A percentile compares a stretch with the other conserved stretches of the same genome.
Conservation (phyloP, 1,139 yeast species). For the Saccharomyces hybrid region DNA sequence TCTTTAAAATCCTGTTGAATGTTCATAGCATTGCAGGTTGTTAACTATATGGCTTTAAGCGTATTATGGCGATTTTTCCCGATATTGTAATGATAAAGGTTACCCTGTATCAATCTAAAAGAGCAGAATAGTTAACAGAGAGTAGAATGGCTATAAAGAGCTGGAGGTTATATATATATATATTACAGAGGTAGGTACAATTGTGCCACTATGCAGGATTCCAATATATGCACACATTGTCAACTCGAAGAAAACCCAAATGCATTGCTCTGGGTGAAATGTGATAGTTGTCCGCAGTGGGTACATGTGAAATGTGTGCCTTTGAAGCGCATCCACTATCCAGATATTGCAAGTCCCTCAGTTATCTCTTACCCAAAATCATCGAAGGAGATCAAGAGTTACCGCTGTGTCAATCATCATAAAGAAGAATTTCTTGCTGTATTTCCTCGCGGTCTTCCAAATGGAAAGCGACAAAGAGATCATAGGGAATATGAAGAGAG, state of each 20-base stretch:
- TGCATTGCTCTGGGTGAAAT: slow-evolving; percentile 17
- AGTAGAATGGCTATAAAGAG: neutral
- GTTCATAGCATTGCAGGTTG: neutral
- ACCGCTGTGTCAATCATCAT: slow-evolving; percentile 15
- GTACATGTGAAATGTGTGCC: slow-evolving; percentile 20
- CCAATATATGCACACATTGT: slow-evolving; percentile 9
- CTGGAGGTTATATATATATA: neutral
- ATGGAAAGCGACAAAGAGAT: slow-evolving; percentile 7
- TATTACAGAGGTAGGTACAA: neutral
- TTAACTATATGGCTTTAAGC: neutral
- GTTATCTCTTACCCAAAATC: slow-evolving; percentile 6
- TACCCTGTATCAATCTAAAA: neutral
- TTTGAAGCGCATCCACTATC: slow-evolving; percentile 8
- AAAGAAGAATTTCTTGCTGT: slow-evolving; percentile 5
- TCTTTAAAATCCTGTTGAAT: slow-evolving; percentile 1
- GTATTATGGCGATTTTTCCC: neutral
- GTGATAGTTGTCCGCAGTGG: slow-evolving; percentile 21
- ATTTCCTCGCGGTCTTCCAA: neutral
- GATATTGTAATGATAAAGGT: neutral
- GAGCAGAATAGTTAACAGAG: neutral
- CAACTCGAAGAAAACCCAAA: slow-evolving; percentile 5
- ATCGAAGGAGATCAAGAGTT: slow-evolving; percentile 12
- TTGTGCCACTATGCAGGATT: neutral
- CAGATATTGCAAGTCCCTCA: slow-evolving; percentile 4
- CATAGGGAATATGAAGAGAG: neutral